phyloP scores from a whole-genome alignment of 352 stramenopile species.

The Blastocystis sp. region DNA sequence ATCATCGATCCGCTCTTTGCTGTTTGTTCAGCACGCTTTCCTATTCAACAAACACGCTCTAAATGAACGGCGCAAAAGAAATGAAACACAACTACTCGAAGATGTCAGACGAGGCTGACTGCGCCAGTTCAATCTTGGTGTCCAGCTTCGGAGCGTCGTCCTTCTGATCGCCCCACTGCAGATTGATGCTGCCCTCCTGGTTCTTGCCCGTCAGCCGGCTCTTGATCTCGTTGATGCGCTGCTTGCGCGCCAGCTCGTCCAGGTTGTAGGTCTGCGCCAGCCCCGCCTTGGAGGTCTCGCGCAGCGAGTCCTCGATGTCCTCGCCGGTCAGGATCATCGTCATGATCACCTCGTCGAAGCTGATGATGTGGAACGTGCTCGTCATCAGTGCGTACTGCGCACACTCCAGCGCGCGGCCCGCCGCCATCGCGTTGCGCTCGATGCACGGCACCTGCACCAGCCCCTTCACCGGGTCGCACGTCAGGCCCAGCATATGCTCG shows the following conservation, averaged over 20 bases:
- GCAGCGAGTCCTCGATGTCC: not conserved
- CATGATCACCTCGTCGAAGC: conserved; percentile 56
- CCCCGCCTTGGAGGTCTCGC: conserved; percentile 55
- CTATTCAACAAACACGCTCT: conserved; percentile 63
- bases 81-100: conserved; percentile 71
- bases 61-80: conserved; percentile 68
- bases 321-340: conserved; percentile 52
- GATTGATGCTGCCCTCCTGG: conserved; percentile 17
- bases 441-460: conserved; percentile 72
- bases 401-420: conserved; percentile 70
- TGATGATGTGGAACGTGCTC: conserved; percentile 56
- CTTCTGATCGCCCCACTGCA: conserved; percentile 58
- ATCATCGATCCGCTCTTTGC: conserved; percentile 67
- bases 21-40: conserved; percentile 58
- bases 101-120: conserved; percentile 70
- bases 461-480: conserved; percentile 71
- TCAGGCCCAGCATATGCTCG: conserved; percentile 71
- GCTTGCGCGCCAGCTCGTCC: conserved; percentile 56
- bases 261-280: conserved; percentile 67
- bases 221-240: conserved; percentile 46
- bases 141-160: not conserved
- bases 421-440: conserved; percentile 72
- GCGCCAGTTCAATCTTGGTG: not conserved
- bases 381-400: conserved; percentile 69
- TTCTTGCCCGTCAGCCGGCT: conserved; percentile 23